Evolutionary conservation across 345 rosid species (phyloP).

Genomic region (Erucastrum elatum): DNA sequence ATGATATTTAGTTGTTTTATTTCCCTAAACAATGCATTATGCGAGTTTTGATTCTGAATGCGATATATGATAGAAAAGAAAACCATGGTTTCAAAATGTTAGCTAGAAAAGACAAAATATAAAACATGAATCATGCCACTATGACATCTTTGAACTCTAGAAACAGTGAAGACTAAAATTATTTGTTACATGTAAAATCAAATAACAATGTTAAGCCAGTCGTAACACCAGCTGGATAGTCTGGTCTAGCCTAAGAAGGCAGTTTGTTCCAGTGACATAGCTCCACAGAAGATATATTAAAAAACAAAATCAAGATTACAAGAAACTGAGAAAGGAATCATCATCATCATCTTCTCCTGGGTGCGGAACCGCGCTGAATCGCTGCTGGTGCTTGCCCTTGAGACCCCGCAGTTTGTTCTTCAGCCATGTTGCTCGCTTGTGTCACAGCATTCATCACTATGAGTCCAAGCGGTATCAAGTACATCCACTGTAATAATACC

Average conservation of each 20-base stretch:
- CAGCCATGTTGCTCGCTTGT: slow-evolving; percentile 15
- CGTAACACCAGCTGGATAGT: background rate
- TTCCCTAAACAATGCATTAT: background rate
- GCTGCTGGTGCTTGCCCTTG: slow-evolving; percentile 28
- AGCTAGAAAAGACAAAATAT: background rate
- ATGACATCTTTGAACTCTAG: background rate
- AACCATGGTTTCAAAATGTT: background rate
- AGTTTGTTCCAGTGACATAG: background rate
- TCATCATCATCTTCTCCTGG: slow-evolving; percentile 26
- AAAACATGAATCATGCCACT: background rate
- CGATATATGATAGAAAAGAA: background rate
- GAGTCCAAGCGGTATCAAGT: slow-evolving; percentile 26
- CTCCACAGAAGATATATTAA: background rate
- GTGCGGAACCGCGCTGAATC: slow-evolving; percentile 18
- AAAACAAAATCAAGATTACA: background rate
- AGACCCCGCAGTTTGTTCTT: slow-evolving; percentile 14
- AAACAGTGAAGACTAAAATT: background rate
- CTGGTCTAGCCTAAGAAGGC: background rate
- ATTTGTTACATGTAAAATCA: slow-evolving; percentile 3
- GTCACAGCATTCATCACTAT: slow-evolving; percentile 27
- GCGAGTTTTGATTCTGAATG: background rate
- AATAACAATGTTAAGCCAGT: background rate
- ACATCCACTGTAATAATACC: slow-evolving; percentile 25
- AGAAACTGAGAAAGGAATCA: background rate
- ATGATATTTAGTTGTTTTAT: background rate